Conservation (phyloP, 1,139 yeast genomes). For the Suhomyces bokatorum region DNA sequence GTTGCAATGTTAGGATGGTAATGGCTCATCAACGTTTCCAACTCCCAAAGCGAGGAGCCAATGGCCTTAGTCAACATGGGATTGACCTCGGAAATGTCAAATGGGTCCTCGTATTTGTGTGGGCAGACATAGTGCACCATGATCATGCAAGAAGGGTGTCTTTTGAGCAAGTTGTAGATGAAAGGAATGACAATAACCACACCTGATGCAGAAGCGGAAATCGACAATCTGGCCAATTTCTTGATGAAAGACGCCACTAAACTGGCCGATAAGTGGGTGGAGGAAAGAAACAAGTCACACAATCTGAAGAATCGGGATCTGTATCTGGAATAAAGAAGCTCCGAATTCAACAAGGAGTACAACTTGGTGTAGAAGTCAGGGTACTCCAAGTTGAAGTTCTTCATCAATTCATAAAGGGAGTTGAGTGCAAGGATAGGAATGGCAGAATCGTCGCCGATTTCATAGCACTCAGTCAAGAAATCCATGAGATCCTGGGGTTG, state of each 20-base stretch:
- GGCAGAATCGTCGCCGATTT: slow-evolving; percentile 58
- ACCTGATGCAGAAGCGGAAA: slow-evolving; percentile 88
- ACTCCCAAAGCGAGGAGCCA: slow-evolving; percentile 88
- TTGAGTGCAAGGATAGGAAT: slow-evolving; percentile 81
- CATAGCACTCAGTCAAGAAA: slow-evolving; percentile 84
- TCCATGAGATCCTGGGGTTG: slow-evolving; percentile 89
- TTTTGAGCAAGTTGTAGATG: slow-evolving; percentile 80
- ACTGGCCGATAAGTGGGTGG: slow-evolving; percentile 83
- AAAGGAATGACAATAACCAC: slow-evolving; percentile 88
- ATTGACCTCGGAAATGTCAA: slow-evolving; percentile 58
- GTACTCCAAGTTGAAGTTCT: slow-evolving; percentile 79
- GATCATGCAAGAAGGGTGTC: slow-evolving; percentile 92
- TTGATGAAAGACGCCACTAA: slow-evolving; percentile 90
- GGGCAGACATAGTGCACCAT: slow-evolving; percentile 63
- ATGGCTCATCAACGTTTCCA: slow-evolving; percentile 78
- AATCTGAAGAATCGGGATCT: slow-evolving; percentile 86
- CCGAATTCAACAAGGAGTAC: slow-evolving; percentile 75
- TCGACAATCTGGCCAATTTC: slow-evolving; percentile 68
- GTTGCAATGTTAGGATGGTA: slow-evolving; percentile 96
- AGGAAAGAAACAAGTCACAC: slow-evolving; percentile 79
- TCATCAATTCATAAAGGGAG: slow-evolving; percentile 86
- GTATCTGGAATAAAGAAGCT: slow-evolving; percentile 72
- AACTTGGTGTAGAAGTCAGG: slow-evolving; percentile 86
- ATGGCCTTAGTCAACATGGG: slow-evolving; percentile 82
- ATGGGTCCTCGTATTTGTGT: slow-evolving; percentile 61